Base-by-base conservation (phyloP, 495 filamentous ascomycete species). In the Penicillium canariense region DNA sequence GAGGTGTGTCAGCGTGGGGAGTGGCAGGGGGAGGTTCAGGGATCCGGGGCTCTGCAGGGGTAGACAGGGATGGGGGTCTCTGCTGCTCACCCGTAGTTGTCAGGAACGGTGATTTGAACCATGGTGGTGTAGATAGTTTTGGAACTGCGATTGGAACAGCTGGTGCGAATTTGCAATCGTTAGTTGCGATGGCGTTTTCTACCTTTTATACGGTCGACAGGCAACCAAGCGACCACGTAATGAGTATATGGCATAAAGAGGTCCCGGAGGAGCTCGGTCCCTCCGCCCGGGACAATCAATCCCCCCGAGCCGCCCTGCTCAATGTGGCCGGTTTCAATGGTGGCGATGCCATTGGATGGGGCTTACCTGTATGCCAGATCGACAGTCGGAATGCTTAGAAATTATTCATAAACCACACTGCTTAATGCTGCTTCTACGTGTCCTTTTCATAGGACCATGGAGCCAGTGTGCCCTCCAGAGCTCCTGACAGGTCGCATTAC, bases 1-100 rank as follows among this genome's bases (percentile, higher is more conserved):
- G 15, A 11, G 42, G 14, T 10, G 22, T 42, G 34, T 59, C 42
- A 59, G 58, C 22, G 10, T 26, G 27, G n/a, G 15, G 25, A 38
- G 1, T 20, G 15, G 0, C 22, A 27, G 40, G 18, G 26, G 31
- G 23, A 32, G 6, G 27, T 14, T 48, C 7, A 51, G 36, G 5
- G 7, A 10, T 20, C 2, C 3, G n/a, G 5, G 27, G n/a, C 2
- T 2, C 12, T 42, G 48, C 11, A 35, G 15, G 28, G 30, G 2
- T 20, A 25, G 46, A 31, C 1, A 25, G 27, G 2, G 1, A 4
- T 8, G 25, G 30, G 31, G 25, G 46, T 4, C 30, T 15, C 3
- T 31, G 17, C 22, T 28, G 54, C 69, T 51, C 66, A 82, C 80
- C 77, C 77, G 62, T 81, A 82, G 61, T 79, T 78, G 8, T 67